phyloP scores from a whole-genome alignment of 495 filamentous ascomycete genomes.

The Penicillium cosmopolitanum region DNA sequence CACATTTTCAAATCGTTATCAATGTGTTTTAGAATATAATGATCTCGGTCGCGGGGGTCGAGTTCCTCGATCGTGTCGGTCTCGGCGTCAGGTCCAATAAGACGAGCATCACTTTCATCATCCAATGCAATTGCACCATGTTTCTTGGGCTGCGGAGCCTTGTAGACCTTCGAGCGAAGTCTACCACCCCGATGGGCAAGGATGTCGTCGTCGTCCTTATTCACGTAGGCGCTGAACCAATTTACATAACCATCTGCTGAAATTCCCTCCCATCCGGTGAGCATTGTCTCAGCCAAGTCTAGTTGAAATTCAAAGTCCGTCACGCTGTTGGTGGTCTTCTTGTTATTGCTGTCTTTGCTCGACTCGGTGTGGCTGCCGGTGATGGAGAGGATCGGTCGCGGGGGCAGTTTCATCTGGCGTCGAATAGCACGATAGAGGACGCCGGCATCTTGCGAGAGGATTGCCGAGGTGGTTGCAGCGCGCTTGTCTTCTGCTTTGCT shows the following conservation, averaged over 20 bases:
- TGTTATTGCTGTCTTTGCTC: constrained; percentile 31
- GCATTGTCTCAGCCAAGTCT: constrained; percentile 39
- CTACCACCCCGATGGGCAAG: constrained; percentile 38
- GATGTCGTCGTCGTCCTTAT: constrained; percentile 30
- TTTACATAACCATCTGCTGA: constrained; percentile 4
- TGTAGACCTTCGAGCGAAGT: constrained; percentile 26
- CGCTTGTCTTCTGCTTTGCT: constrained; percentile 18
- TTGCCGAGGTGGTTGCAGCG: constrained; percentile 31
- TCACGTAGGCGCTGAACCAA: constrained; percentile 29
- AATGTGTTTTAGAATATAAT: constrained; percentile 1
- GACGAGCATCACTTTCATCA: constrained; percentile 19
- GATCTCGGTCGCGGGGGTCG: background rate
- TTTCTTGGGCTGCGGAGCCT: constrained; percentile 16
- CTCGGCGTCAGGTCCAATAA: constrained; percentile 15
- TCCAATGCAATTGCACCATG: background rate
- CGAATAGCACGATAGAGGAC: constrained; percentile 32
- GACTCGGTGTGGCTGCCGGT: constrained; percentile 39
- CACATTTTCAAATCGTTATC: constrained; percentile 35
- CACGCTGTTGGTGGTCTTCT: constrained; percentile 31
- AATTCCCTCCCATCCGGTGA: constrained; percentile 33
- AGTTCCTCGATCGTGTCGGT: constrained; percentile 8
- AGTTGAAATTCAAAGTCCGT: constrained; percentile 46
- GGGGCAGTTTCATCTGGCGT: constrained; percentile 39
- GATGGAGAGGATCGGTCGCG: constrained; percentile 39
- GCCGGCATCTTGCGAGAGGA: constrained; percentile 26